These are phyloP conservation scores for Thelonectria rubi DNA, from an alignment of 2,329 filamentous ascomycete species.

Conservation along the genomic window DNA sequence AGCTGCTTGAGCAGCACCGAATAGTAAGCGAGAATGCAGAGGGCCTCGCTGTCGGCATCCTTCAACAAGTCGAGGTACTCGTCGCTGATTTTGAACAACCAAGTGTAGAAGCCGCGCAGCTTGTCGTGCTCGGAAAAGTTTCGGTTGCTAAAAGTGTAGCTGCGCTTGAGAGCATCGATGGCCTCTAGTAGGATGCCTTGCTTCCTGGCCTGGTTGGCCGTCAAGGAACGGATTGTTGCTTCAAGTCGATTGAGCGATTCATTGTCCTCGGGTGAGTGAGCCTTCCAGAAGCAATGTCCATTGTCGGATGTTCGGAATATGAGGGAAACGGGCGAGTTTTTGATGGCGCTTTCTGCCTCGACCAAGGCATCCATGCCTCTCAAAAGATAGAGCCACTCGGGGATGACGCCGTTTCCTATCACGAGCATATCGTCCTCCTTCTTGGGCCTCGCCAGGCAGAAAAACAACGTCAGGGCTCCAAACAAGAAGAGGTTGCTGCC, in stretches of 20 bases:
- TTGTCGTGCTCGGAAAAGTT: slow-evolving; percentile 6
- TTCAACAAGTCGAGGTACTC: slow-evolving; percentile 8
- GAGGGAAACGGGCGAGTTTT: slow-evolving; percentile 6
- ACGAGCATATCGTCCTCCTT: slow-evolving; percentile 29
- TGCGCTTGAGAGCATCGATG: slow-evolving; percentile 6
- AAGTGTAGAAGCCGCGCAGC: slow-evolving; percentile 9
- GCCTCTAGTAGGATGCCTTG: slow-evolving; percentile 5
- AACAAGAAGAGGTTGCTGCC: slow-evolving; percentile 29
- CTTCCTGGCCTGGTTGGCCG: neutral
- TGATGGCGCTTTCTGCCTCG: slow-evolving; percentile 14
- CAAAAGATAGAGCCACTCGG: slow-evolving; percentile 30
- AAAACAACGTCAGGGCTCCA: slow-evolving; percentile 28
- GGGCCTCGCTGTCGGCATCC: slow-evolving; percentile 16
- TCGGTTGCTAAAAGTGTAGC: slow-evolving; percentile 2
- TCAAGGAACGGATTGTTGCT: neutral
- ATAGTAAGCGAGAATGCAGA: slow-evolving; percentile 17
- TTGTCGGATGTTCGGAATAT: slow-evolving; percentile 7
- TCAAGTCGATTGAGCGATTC: slow-evolving; percentile 6
- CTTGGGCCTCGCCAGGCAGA: slow-evolving; percentile 26
- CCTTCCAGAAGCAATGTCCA: neutral
- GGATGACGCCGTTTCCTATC: slow-evolving; percentile 26
- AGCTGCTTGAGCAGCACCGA: slow-evolving; percentile 10
- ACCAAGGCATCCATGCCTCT: slow-evolving; percentile 27
- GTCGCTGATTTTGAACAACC: slow-evolving; percentile 10
- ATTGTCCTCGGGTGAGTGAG: slow-evolving; percentile 1